These are phyloP conservation scores for Nissolia schottii DNA, from an alignment of 306 rosid species.

Conservation along the genomic window DNA sequence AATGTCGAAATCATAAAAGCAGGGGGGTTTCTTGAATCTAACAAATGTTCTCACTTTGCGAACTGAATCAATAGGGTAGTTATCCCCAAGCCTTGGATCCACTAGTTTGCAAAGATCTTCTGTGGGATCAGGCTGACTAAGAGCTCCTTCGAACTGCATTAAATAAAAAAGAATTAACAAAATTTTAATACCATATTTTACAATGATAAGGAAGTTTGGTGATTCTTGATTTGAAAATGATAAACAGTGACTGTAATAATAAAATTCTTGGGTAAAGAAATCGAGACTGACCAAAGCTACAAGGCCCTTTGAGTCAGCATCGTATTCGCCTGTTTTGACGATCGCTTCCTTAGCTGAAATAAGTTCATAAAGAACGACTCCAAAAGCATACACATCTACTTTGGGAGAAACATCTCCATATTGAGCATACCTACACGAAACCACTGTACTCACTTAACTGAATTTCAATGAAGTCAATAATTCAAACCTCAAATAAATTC, in stretches of 20 bases:
- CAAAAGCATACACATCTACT: conserved; percentile 90
- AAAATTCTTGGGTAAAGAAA: not conserved
- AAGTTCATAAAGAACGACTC: conserved; percentile 89
- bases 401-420: conserved; percentile 93
- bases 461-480: not conserved
- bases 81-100: conserved; percentile 79
- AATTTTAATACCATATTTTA: not conserved
- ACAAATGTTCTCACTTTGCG: conserved; percentile 58
- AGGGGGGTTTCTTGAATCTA: no score
- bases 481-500: not conserved
- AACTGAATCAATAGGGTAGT: conserved; percentile 74
- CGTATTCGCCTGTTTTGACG: conserved; percentile 35
- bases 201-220: not conserved
- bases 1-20: not conserved
- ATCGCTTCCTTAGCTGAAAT: conserved; percentile 94
- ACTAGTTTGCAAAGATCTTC: conserved; percentile 65
- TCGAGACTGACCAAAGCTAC: conserved; percentile 60
- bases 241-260: not conserved
- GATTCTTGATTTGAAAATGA: conserved; percentile 1
- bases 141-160: conserved; percentile 75
- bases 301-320: conserved; percentile 76
- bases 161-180: not conserved
- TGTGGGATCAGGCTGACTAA: conserved; percentile 54
- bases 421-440: conserved; percentile 77
- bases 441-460: not conserved